Percentiles rank a stretch among this genome's conserved stretches.
Conservation (phyloP, 768 basidiomycete genomes). For the Boletus rufocinnamomeus region DNA sequence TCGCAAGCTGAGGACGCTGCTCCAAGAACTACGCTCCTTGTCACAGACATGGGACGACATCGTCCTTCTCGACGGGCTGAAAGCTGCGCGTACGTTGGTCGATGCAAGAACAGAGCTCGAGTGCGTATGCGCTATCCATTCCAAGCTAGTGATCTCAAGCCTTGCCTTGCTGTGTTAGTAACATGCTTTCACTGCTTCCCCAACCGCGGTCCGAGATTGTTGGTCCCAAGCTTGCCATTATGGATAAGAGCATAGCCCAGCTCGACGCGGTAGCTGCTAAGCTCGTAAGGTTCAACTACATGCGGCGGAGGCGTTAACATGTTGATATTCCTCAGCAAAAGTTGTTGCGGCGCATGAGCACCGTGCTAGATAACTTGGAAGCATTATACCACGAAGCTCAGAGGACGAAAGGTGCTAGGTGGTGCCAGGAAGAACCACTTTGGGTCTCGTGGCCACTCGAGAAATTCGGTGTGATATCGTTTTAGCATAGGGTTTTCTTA, state of each 20-base stretch:
- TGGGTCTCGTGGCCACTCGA: slow-evolving; percentile 85
- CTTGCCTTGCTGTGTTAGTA: slow-evolving; percentile 42
- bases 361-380: slow-evolving; percentile 65
- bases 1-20: slow-evolving; percentile 65
- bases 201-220: slow-evolving; percentile 62
- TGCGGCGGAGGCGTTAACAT: not conserved
- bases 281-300: slow-evolving; percentile 51
- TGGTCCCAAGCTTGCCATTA: slow-evolving; percentile 61
- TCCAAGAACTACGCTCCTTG: slow-evolving; percentile 66
- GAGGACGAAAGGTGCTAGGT: slow-evolving; percentile 68
- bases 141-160: not conserved
- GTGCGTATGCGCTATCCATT: slow-evolving; percentile 47
- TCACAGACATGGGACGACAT: slow-evolving; percentile 83
- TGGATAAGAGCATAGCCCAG: slow-evolving; percentile 65
- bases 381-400: slow-evolving; percentile 65
- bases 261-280: slow-evolving; percentile 60
- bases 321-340: slow-evolving; percentile 50
- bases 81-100: slow-evolving; percentile 67
- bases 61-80: slow-evolving; percentile 76
- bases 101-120: slow-evolving; percentile 84
- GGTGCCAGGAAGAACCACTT: slow-evolving; percentile 69
- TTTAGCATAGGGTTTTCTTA: not conserved
- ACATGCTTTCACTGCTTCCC: slow-evolving; percentile 58
- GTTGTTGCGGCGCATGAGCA: slow-evolving; percentile 67
- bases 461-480: slow-evolving; percentile 60